phyloP scores from a whole-genome alignment of 495 filamentous ascomycete species.

The Astrocystis sublimbata region DNA sequence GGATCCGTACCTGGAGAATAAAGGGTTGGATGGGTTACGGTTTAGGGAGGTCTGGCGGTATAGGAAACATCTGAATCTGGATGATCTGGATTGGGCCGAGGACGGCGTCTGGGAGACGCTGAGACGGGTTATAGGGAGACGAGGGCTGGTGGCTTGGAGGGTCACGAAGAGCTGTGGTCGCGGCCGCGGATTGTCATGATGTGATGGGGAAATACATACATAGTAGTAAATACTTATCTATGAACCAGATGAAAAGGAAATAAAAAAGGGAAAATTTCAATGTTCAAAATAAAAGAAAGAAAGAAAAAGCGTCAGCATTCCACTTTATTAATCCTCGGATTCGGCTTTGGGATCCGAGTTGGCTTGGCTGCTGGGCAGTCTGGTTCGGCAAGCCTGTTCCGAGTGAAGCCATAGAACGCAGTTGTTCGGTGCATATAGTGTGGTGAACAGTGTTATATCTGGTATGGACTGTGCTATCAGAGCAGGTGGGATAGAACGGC shows the following conservation, averaged over 20 bases:
- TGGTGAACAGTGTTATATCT: no score
- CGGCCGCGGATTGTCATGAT: constrained; percentile 1
- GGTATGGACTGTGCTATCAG: no score
- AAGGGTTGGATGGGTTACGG: constrained; percentile 48
- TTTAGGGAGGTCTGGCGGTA: constrained; percentile 73
- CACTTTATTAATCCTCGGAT: no score
- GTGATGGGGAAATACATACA: no score
- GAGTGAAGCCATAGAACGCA: not conserved
- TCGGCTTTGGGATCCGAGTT: not conserved
- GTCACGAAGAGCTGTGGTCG: constrained; percentile 58
- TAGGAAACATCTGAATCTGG: constrained; percentile 76
- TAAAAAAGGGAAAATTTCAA: constrained; percentile 6
- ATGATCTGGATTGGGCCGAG: constrained; percentile 86
- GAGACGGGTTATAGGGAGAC: constrained; percentile 70
- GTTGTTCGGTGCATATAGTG: not conserved
- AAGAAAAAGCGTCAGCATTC: no score
- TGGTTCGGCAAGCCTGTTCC: not conserved
- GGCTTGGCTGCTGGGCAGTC: not conserved
- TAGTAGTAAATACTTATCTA: no score
- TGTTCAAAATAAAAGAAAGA: not conserved
- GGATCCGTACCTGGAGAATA: constrained; percentile 58
- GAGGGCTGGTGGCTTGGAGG: constrained; percentile 80
- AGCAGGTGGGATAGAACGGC: no score
- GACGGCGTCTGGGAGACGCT: constrained; percentile 81
- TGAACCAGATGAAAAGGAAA: not conserved